Percentiles rank a stretch among this genome's conserved stretches.
Evolutionary conservation across 176 grass and related monocot genomes (phyloP).

Genomic region (Coix lacrymajobi): DNA sequence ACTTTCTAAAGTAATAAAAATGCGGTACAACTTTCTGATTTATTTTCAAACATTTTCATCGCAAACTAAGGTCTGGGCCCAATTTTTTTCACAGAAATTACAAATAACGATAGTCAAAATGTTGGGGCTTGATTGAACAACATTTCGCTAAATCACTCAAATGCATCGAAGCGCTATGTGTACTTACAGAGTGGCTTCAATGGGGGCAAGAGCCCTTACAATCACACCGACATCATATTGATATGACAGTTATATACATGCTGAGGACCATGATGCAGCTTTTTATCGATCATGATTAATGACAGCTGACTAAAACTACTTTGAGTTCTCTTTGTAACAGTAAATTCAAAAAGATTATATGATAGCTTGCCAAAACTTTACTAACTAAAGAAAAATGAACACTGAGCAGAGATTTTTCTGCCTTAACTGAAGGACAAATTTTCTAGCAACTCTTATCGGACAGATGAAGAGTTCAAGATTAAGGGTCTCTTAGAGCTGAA

Average conservation of each 20-base stretch:
- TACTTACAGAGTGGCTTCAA: background rate
- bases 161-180: background rate
- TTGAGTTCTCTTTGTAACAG: background rate
- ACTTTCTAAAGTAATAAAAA: background rate
- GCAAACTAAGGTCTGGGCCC: background rate
- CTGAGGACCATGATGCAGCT: background rate
- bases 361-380: background rate
- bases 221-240: slow-evolving; percentile 3
- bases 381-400: background rate
- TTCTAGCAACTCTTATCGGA: background rate
- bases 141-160: background rate
- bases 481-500: slow-evolving; percentile 5
- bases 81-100: background rate
- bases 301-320: background rate
- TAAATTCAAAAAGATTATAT: background rate
- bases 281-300: background rate
- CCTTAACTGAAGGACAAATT: background rate
- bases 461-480: background rate
- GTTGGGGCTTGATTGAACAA: background rate
- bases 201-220: background rate
- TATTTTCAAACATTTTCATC: background rate
- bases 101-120: background rate
- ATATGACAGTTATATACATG: background rate
- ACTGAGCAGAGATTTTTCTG: background rate
- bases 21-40: background rate